phyloP scores from a whole-genome alignment of 2,329 filamentous ascomycete species.

The Rutstroemia sp. region DNA sequence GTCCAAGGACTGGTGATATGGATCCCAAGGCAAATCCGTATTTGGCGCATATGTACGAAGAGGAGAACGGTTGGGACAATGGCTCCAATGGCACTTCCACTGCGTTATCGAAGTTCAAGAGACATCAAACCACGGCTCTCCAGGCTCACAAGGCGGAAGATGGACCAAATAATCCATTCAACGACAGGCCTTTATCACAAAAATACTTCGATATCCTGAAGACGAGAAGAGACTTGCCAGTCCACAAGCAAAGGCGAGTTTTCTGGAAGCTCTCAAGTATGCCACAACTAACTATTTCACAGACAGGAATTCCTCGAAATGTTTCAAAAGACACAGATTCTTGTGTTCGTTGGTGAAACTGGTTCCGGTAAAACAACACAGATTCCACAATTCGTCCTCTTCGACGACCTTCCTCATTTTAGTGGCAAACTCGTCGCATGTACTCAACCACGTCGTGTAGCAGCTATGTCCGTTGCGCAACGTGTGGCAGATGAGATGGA shows the following conservation, averaged over 20 bases:
- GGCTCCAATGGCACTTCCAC: conserved; percentile 32
- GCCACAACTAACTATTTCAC: conserved; percentile 13
- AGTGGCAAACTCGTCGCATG: conserved; percentile 88
- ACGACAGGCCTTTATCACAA: conserved; percentile 63
- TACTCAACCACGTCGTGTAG: conserved; percentile 94
- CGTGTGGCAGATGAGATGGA: conserved; percentile 97
- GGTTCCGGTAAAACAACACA: conserved; percentile 99
- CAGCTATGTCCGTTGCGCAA: conserved; percentile 96
- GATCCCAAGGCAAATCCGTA: conserved; percentile 70
- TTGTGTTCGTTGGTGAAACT: conserved; percentile 98
- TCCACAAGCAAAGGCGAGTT: conserved; percentile 76
- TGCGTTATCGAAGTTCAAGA: conserved; percentile 48
- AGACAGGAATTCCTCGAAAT: conserved; percentile 88
- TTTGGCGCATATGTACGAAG: conserved; percentile 78
- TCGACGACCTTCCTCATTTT: conserved; percentile 86
- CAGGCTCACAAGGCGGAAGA: conserved; percentile 72
- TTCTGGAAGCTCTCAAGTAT: not conserved
- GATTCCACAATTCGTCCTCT: conserved; percentile 96
- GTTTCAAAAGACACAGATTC: conserved; percentile 89
- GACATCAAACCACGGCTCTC: conserved; percentile 72
- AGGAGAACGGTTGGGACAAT: conserved; percentile 30
- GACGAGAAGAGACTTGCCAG: conserved; percentile 75
- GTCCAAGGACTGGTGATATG: conserved; percentile 32
- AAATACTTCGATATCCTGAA: conserved; percentile 89
- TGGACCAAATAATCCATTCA: conserved; percentile 80